A percentile compares a stretch with the other conserved stretches of the same genome.
Conservation (phyloP, 2,329 filamentous ascomycete species). For the Ophiostoma novo-ulmi region DNA sequence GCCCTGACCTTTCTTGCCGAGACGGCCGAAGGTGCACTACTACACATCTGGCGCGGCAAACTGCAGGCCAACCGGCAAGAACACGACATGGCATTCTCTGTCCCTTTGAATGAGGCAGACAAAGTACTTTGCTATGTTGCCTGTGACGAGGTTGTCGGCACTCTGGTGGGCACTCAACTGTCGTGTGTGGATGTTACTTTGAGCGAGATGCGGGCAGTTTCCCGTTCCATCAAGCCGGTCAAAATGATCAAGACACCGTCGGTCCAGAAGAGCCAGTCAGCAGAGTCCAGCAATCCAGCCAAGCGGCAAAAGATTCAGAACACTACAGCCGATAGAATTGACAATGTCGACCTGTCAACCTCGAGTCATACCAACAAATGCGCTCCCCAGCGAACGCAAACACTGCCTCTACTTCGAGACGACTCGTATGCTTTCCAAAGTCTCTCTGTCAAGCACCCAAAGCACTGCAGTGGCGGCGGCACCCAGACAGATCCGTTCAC, state of each 20-base stretch:
- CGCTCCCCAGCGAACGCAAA: neutral
- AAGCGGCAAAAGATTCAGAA: neutral
- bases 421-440: slow-evolving; percentile 15
- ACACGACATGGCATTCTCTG: slow-evolving; percentile 53
- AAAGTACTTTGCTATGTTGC: slow-evolving; percentile 66
- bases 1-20: slow-evolving; percentile 71
- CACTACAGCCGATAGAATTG: no score
- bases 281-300: neutral
- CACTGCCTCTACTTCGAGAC: neutral
- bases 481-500: slow-evolving; percentile 18
- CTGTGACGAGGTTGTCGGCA: slow-evolving; percentile 78
- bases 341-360: neutral
- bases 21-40: slow-evolving; percentile 57
- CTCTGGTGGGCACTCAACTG: slow-evolving; percentile 37
- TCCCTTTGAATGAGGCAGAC: slow-evolving; percentile 49
- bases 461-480: slow-evolving; percentile 14
- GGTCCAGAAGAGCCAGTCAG: neutral
- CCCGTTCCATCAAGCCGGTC: neutral
- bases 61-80: slow-evolving; percentile 49
- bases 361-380: neutral
- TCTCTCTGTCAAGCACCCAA: neutral
- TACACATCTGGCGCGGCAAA: slow-evolving; percentile 63
- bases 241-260: neutral
- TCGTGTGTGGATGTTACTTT: neutral
- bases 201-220: neutral